These are phyloP conservation scores for Thielaviopsis populi DNA, from an alignment of 2,329 filamentous ascomycete genomes.

Conservation along the genomic window DNA sequence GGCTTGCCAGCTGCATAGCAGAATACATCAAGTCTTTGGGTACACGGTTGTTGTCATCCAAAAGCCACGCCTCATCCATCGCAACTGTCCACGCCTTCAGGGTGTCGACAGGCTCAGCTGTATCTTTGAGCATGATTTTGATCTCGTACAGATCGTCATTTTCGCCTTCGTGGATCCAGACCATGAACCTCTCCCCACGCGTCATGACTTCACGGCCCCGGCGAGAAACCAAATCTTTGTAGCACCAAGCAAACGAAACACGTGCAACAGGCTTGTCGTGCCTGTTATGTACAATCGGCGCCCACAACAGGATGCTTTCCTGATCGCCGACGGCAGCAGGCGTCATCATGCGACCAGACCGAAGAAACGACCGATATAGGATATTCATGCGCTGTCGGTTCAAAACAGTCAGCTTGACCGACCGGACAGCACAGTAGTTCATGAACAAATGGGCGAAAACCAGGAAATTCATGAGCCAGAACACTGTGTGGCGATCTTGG, in stretches of 20 bases:
- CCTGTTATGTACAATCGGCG: slow-evolving; percentile 22
- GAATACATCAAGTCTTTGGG: not conserved
- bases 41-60: slow-evolving; percentile 18
- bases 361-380: slow-evolving; percentile 48
- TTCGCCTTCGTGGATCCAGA: slow-evolving; percentile 9
- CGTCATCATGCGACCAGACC: slow-evolving; percentile 36
- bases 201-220: slow-evolving; percentile 23
- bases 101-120: slow-evolving; percentile 22
- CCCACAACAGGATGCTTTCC: slow-evolving; percentile 46
- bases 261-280: slow-evolving; percentile 21
- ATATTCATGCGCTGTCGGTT: slow-evolving; percentile 79
- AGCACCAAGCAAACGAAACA: slow-evolving; percentile 31
- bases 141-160: slow-evolving; percentile 20
- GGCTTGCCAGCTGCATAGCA: not conserved
- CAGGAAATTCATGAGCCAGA: slow-evolving; percentile 55
- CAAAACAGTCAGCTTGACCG: slow-evolving; percentile 68
- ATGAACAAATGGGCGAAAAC: slow-evolving; percentile 64
- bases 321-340: slow-evolving; percentile 50
- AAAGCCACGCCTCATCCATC: slow-evolving; percentile 26
- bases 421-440: slow-evolving; percentile 73
- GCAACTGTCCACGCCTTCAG: slow-evolving; percentile 27
- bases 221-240: slow-evolving; percentile 26
- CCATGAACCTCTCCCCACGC: slow-evolving; percentile 10
- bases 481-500: slow-evolving; percentile 55
- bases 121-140: slow-evolving; percentile 26